These are phyloP conservation scores for Geotrichum europaeum DNA, from an alignment of 1,139 yeast species.

Conservation along the genomic window DNA sequence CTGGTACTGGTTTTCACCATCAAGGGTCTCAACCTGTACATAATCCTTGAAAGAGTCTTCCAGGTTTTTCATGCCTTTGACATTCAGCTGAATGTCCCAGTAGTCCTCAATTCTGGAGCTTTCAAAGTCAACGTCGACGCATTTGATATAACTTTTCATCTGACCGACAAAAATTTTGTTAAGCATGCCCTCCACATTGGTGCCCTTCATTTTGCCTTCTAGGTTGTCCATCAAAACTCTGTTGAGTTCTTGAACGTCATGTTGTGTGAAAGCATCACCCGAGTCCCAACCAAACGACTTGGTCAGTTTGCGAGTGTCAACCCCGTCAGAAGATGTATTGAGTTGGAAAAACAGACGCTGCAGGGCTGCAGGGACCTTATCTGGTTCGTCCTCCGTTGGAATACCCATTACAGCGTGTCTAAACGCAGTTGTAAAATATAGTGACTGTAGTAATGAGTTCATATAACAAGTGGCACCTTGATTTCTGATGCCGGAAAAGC, in stretches of 20 bases:
- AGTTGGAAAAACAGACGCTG: slow-evolving; percentile 82
- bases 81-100: slow-evolving; percentile 97
- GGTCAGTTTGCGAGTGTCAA: slow-evolving; percentile 82
- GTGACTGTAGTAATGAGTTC: slow-evolving; percentile 84
- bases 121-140: slow-evolving; percentile 93
- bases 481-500: slow-evolving; percentile 86
- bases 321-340: slow-evolving; percentile 64
- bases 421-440: slow-evolving; percentile 77
- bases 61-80: slow-evolving; percentile 69
- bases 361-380: slow-evolving; percentile 71
- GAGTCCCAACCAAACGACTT: slow-evolving; percentile 97
- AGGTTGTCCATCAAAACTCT: slow-evolving; percentile 92
- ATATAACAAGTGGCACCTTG: slow-evolving; percentile 98
- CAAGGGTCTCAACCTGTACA: slow-evolving; percentile 79
- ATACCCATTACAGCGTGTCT: slow-evolving; percentile 83
- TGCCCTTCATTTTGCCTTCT: slow-evolving; percentile 88
- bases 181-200: slow-evolving; percentile 71
- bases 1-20: slow-evolving; percentile 93
- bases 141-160: slow-evolving; percentile 90
- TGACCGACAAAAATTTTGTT: slow-evolving; percentile 89
- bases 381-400: slow-evolving; percentile 59
- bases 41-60: slow-evolving; percentile 77
- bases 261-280: slow-evolving; percentile 93
- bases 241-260: slow-evolving; percentile 94
- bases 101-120: slow-evolving; percentile 89